Base-by-base conservation (phyloP, 768 basidiomycete genomes). In the Albatrellus ellisii region DNA sequence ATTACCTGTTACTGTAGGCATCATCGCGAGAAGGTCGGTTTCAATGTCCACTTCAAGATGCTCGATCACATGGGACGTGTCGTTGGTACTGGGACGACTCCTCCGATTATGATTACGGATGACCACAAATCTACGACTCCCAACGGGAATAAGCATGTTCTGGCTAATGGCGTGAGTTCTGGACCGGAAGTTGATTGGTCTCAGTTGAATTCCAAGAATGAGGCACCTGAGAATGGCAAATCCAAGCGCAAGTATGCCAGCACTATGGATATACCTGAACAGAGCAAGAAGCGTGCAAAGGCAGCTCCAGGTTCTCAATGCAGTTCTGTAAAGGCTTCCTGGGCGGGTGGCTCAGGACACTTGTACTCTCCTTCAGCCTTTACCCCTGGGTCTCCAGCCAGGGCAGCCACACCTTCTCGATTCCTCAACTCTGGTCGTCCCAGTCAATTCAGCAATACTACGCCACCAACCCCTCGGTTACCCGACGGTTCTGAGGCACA, bases 1-100 rank as follows among this genome's bases (percentile, higher is more conserved):
- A 88, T 99, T 46, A 94, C 94, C 6, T 99, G 95, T 62, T 99
- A 99, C 59, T 98, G 95, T 52, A 79, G 94, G 39, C 95, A 98
- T 67, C 94, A 99, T 63, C 82, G 89, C 46, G 95, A 99, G 64
- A 97, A 95, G 62, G 67, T 82, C 27, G 95, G 95, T 2, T 98
- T 97, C 61, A 80, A 83, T 56, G 77, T 98, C 45, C 80, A 84
- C 50, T 83, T 97, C 58, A 76, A 78, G 15, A 73, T 99, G 68
- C 72, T 77, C 56, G 87, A 95, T 52, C 66, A 78, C 52, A 66
- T 63, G 20, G 92, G 91, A 2, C 73, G 82, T 17, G 61, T 88
- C 36, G 76, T 98, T 41, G 92, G 87, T 11, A 69, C 73, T 6
- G 90, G 89, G 4, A 72, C 68, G 41, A 86, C 90, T 1, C 75